Base-by-base conservation (phyloP, 2,329 filamentous ascomycete species). In the Chaetothyriales sp. region DNA sequence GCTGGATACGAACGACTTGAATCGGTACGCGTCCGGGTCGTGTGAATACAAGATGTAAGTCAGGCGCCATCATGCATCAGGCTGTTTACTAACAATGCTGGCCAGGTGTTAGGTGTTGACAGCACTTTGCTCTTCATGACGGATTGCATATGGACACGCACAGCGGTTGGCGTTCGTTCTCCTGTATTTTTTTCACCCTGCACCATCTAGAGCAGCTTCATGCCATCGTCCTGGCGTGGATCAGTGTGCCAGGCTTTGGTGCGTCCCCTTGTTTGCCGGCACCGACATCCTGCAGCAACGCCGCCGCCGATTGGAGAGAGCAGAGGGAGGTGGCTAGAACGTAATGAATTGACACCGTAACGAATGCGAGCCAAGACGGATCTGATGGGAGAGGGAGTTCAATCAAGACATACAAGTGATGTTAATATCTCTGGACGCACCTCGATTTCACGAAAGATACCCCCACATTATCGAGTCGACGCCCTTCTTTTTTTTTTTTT, bases 1-100 rank as follows among this genome's bases (percentile, higher is more conserved):
- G 63, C 78, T 95, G 49, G 77, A 86, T 62, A 86, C 88, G 2
- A 70, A 80, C 22, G 89, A 96, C 65, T 68, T 71, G 28, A 83
- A 76, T 56, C 79, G 92, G 59, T 70, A 73, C 53, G 79, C 80
- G 3, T 68, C 80, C 63, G 90, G 88, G 51, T 66, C 71, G 55
- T 86, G 83, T 68, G 75, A 80, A 60, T 98, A 95, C 76, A 90
- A 83, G 66, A 83, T 83, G 71, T 57, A 51, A 55, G 48, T 25
- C 36, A 22, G 2, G 32, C 5, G 15, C 15, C 18, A 25, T 20
- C 47, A 18, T 1, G 7, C 2, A n/a, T 32, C 5, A 39, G 10
- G 7, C 22, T 20, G 44, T 9, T 15, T 39, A 19, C 48, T 45
- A 44, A 49, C 50, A 12, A 48, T 46, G n/a, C 43, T 49, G 18